Conservation (phyloP, 306 rosid genomes). For the Oxytropis ochrocephala region DNA sequence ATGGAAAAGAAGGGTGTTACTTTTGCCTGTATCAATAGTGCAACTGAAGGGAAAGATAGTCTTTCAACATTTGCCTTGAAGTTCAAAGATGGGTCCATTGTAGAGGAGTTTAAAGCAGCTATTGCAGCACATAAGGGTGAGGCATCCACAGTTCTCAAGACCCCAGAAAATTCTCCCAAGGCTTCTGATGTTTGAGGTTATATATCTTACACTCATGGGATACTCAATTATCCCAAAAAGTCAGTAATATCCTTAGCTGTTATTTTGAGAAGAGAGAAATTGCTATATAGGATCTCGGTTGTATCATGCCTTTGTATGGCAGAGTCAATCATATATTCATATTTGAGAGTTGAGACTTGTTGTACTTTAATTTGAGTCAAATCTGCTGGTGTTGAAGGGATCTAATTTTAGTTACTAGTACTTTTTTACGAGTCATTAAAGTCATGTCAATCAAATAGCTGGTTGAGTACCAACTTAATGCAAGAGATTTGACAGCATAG, state of each 20-base stretch:
- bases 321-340: conserved; percentile 35
- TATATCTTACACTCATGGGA: background rate
- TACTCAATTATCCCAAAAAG: conserved; percentile 17
- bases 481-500: no score
- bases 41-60: conserved; percentile 58
- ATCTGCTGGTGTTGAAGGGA: conserved; percentile 16
- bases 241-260: conserved; percentile 2
- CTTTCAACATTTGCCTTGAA: conserved; percentile 87
- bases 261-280: conserved; percentile 1
- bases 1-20: conserved; percentile 94
- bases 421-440: no score
- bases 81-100: conserved; percentile 70
- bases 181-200: conserved; percentile 42
- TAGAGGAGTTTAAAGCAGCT: conserved; percentile 65
- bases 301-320: conserved; percentile 33
- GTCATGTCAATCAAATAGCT: no score
- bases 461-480: no score
- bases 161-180: conserved; percentile 82
- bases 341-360: conserved; percentile 48
- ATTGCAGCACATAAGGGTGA: conserved; percentile 59
- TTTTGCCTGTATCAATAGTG: conserved; percentile 88
- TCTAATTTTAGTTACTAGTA: conserved; percentile 5
- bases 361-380: conserved; percentile 36
- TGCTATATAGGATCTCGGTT: conserved; percentile 15
- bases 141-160: conserved; percentile 35